These are phyloP conservation scores for Parastagonospora nodorum DNA, from an alignment of 2,329 filamentous ascomycete genomes.

Conservation along the genomic window DNA sequence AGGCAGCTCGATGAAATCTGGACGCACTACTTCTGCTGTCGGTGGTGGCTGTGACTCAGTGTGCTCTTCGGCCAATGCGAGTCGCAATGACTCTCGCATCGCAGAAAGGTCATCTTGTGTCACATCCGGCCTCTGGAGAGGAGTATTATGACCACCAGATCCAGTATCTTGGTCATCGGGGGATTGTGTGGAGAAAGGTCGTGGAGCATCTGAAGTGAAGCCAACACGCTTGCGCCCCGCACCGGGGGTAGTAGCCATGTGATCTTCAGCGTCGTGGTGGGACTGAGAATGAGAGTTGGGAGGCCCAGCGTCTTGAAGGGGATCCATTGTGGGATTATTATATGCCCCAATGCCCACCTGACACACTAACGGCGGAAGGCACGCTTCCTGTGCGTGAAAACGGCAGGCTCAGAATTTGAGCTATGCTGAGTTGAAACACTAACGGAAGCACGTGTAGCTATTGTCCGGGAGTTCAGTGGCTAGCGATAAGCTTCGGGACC, in stretches of 20 bases:
- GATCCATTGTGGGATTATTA: constrained; percentile 34
- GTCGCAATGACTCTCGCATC: constrained; percentile 42
- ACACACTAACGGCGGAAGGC: not conserved
- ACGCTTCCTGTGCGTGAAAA: constrained; percentile 1
- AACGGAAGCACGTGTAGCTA: constrained; percentile 20
- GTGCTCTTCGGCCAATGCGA: constrained; percentile 39
- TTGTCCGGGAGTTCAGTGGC: constrained; percentile 11
- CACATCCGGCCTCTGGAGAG: constrained; percentile 36
- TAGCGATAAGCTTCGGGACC: constrained; percentile 14
- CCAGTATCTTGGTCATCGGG: constrained; percentile 30
- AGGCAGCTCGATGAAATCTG: constrained; percentile 14
- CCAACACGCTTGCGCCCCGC: constrained; percentile 42
- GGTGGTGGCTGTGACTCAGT: constrained; percentile 3
- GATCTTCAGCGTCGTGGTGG: constrained; percentile 24
- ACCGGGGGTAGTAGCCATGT: constrained; percentile 33
- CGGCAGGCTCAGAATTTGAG: constrained; percentile 17
- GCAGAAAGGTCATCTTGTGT: constrained; percentile 40
- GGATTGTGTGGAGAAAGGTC: constrained; percentile 18
- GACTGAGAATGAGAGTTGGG: constrained; percentile 16
- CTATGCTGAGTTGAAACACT: constrained; percentile 17
- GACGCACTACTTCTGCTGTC: constrained; percentile 7
- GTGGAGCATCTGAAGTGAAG: constrained; percentile 32
- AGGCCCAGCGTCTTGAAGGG: constrained; percentile 25
- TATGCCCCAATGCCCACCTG: not conserved
- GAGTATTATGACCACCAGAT: constrained; percentile 36